phyloP scores from a whole-genome alignment of 495 filamentous ascomycete genomes.

The Daldinia bambusicola region DNA sequence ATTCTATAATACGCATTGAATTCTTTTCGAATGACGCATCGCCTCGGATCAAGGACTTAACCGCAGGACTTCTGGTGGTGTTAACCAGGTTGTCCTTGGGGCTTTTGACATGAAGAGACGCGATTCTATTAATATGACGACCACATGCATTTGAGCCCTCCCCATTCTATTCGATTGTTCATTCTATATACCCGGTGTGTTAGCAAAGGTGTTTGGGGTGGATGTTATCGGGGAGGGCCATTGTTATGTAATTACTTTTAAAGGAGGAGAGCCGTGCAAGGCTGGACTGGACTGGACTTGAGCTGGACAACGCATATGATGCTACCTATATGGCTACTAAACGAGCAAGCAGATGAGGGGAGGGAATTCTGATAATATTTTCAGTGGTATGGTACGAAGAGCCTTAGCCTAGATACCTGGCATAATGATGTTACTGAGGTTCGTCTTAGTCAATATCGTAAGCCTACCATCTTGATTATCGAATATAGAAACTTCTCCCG shows the following conservation, averaged over 20 bases:
- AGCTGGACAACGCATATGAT: conserved; percentile 37
- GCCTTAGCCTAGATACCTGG: conserved; percentile 37
- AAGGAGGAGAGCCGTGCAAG: conserved; percentile 17
- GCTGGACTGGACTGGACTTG: conserved; percentile 15
- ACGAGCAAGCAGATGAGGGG: conserved; percentile 28
- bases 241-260: conserved; percentile 48
- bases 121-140: conserved; percentile 45
- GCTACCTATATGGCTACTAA: conserved; percentile 37
- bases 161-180: conserved; percentile 54
- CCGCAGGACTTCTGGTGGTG: conserved; percentile 26
- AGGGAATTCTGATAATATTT: conserved; percentile 33
- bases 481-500: conserved; percentile 22
- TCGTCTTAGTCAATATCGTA: conserved; percentile 11
- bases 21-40: conserved; percentile 39
- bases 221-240: conserved; percentile 46
- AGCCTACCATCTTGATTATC: conserved; percentile 28
- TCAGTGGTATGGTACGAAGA: conserved; percentile 25
- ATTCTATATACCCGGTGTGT: conserved; percentile 57
- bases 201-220: conserved; percentile 46
- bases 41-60: conserved; percentile 41
- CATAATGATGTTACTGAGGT: conserved; percentile 34
- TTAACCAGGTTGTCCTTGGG: conserved; percentile 26
- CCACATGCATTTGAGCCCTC: conserved; percentile 43
- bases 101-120: conserved; percentile 37
- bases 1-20: conserved; percentile 38